Evolutionary conservation across 768 basidiomycete species (phyloP).

Genomic region (Phanerodontia chrysosporium): DNA sequence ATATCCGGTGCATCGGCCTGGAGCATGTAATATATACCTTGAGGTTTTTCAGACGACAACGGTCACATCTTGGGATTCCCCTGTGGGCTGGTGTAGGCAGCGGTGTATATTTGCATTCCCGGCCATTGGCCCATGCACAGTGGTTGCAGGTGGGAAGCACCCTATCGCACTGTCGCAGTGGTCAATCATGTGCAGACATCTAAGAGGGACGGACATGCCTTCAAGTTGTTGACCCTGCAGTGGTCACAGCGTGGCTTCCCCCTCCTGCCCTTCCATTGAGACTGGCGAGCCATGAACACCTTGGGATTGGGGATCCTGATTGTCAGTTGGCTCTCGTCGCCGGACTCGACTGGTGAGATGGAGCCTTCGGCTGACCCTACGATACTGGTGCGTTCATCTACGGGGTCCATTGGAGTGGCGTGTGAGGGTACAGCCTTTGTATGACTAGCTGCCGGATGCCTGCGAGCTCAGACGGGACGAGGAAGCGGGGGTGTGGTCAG

Average conservation of each 20-base stretch:
- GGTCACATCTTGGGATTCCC: constrained; percentile 70
- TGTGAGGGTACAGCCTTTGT: neutral
- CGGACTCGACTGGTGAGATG: constrained; percentile 29
- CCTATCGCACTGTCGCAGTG: constrained; percentile 54
- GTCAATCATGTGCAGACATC: constrained; percentile 11
- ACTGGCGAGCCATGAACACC: constrained; percentile 64
- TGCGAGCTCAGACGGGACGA: neutral
- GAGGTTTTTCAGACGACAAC: constrained; percentile 61
- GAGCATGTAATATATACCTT: constrained; percentile 39
- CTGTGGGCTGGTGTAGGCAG: constrained; percentile 72
- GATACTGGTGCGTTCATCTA: constrained; percentile 10
- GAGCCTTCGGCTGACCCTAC: constrained; percentile 27
- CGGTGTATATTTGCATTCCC: constrained; percentile 69
- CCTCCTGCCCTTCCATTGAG: constrained; percentile 70
- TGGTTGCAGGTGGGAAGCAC: constrained; percentile 69
- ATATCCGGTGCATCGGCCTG: neutral
- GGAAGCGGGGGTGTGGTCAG: neutral
- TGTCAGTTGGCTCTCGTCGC: constrained; percentile 39
- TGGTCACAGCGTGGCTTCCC: constrained; percentile 75
- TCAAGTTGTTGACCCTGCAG: constrained; percentile 67
- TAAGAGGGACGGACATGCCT: constrained; percentile 40
- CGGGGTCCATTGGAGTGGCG: neutral
- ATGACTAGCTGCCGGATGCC: neutral
- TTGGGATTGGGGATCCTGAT: constrained; percentile 67
- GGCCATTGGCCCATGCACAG: constrained; percentile 59